Evolutionary conservation across 1,139 yeast species (phyloP), one percentile per base, ranked within the genome.

Genomic region (Candida glucosophila): DNA sequence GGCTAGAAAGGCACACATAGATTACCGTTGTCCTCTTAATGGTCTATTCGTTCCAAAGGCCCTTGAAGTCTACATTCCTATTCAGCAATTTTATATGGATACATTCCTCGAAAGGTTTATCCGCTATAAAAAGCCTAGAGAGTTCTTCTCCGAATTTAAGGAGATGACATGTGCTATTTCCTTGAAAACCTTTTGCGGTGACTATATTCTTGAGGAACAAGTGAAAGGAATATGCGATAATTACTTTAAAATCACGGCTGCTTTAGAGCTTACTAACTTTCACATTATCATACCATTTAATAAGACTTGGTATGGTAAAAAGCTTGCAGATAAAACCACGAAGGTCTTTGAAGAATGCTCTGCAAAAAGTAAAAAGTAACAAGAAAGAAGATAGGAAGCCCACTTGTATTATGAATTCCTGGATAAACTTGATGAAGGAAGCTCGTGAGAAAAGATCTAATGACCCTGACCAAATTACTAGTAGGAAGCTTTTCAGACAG

Each of bases 281-380:
- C 98, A 98, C 37, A 82, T 90, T 43, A 88, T 90, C 35, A 55
- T 90, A 31, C 98, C 98, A 17, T 90, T 70, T 66, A 86, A 97
- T 36, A 90, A 86, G 63, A 80, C 97, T 22, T 90, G 98, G 98
- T 85, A 88, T 57, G 98, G 98, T 40, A 80, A 82, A 63, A 75
- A 70, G 50, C 80, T 88, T 44, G 94, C 96, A 30, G 95, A 90
- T 52, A 73, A 78, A 62, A 85, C 95, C 19, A 88, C 90, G 96
- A 77, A 74, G 47, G 77, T 83, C 44, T 86, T 90, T 43, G 95
- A 77, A 47, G 58, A 58, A 18, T 88, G 97, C 60, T 94, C 98
- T 20, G 86, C 69, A 37, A 71, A 65, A 72, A 82, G 97, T 32
- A 88, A 88, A 54, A 67, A 68, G 32, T 77, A 77, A 88, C 49